Evolutionary conservation across 768 basidiomycete species (phyloP).

Genomic region (Tulasnella sp.): DNA sequence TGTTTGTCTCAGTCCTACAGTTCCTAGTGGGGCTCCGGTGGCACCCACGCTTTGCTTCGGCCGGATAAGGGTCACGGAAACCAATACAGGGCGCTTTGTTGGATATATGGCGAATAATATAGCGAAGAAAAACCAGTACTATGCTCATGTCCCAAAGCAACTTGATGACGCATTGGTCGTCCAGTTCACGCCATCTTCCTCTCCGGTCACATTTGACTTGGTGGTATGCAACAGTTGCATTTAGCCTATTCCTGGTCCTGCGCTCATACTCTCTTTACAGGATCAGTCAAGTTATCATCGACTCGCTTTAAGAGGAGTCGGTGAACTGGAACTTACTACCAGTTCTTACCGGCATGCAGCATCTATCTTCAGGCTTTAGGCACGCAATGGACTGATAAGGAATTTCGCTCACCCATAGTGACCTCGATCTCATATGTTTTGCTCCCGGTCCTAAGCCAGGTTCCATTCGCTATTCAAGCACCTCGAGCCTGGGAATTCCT

Average conservation of each 20-base stretch:
- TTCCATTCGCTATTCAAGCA: background rate
- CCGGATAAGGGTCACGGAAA: background rate
- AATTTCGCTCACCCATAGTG: background rate
- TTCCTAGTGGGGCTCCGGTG: background rate
- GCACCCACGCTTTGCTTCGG: background rate
- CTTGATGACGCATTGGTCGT: background rate
- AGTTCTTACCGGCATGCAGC: background rate
- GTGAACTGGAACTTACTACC: background rate
- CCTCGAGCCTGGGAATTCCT: background rate
- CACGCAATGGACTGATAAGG: background rate
- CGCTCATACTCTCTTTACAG: background rate
- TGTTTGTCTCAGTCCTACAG: background rate
- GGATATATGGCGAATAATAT: background rate
- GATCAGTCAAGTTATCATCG: background rate
- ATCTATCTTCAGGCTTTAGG: background rate
- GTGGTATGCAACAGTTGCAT: background rate
- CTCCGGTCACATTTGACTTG: background rate
- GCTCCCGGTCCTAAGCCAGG: background rate
- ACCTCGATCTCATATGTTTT: background rate
- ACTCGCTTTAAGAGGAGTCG: background rate
- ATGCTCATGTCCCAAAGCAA: too few relatives aligned
- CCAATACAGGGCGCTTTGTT: background rate
- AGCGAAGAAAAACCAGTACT: background rate
- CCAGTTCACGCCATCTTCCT: background rate
- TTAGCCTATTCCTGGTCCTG: background rate